Percentiles rank a stretch among this genome's conserved stretches.
These are phyloP conservation scores for Colletotrichum sansevieriae DNA, from an alignment of 2,329 filamentous ascomycete species.

Conservation along the genomic window DNA sequence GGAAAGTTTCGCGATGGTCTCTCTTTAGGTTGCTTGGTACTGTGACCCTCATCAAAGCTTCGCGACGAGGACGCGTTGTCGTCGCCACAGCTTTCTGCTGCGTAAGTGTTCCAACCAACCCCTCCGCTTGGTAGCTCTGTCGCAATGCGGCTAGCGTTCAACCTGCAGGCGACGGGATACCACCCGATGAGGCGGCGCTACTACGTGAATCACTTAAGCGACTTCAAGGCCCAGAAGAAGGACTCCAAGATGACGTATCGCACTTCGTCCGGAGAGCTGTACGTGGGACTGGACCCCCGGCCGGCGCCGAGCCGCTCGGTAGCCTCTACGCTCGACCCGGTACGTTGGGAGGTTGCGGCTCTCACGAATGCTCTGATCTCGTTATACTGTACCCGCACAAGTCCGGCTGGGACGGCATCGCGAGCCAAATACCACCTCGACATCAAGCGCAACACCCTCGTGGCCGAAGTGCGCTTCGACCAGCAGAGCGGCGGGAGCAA, in stretches of 20 bases:
- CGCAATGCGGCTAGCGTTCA: no score
- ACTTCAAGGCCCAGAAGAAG: constrained; percentile 48
- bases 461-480: constrained; percentile 57
- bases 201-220: constrained; percentile 43
- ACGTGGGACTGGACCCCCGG: constrained; percentile 56
- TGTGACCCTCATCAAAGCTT: no score
- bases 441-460: constrained; percentile 53
- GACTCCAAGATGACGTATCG: constrained; percentile 68
- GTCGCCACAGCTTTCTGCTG: no score
- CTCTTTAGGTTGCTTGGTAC: no score
- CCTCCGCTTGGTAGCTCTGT: no score
- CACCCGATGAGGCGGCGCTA: constrained; percentile 43
- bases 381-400: constrained; percentile 69
- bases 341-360: constrained; percentile 64
- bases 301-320: constrained; percentile 56
- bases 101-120: no score
- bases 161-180: constrained; percentile 43
- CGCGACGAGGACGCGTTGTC: no score
- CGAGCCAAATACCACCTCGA: constrained; percentile 57
- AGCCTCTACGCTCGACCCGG: constrained; percentile 62
- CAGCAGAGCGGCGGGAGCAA: constrained; percentile 49
- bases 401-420: constrained; percentile 71
- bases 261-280: constrained; percentile 52
- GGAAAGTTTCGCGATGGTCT: no score
- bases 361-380: constrained; percentile 73